Evolutionary conservation across 208 protist genomes (phyloP), one percentile per base, ranked within the genome.

Genomic region (Leishmania aethiopica): DNA sequence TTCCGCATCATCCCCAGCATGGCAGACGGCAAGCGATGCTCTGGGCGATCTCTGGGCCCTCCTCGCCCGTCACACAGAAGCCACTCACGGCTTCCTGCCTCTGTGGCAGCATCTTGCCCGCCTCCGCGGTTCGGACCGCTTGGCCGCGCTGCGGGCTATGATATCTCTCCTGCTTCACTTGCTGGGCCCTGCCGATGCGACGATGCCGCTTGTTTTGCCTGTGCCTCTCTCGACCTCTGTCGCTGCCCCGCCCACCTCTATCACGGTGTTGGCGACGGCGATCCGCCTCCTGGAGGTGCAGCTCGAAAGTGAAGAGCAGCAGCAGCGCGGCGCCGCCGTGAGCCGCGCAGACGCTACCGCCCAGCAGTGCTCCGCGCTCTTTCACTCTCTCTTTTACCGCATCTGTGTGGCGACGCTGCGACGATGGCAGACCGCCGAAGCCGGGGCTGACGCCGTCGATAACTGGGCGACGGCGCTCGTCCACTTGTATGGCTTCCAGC

Each of bases 401-500:
- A 10, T 85, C 37, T 85, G 82, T 25, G 82, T 85, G 0, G 72
- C 77, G 13, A 75, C 82, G 71, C 77, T 85, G 82, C 62, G 84
- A 51, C 72, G 81, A 74, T 80, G 78, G 75, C 78, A 82, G 49
- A 66, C 7, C 6, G 73, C n/a, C 11, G 79, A 86, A 35, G 35
- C 73, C 32, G 84, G 71, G 15, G 60, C 72, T 42, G 82, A 78
- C 19, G 86, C 85, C 8, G 81, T 94, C 22, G 74, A 72, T 72
- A 80, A 76, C n/a, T 94, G 91, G 91, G 80, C 89, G 74, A 79
- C 78, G 40, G 79, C 78, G 10, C 78, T 85, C 37, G 55, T 53
- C 32, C 83, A 89, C 81, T 78, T 94, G 51, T 94, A 84, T 76
- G 91, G 89, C 28, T 91, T 89, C 72, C 83, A 88, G 51, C 82